Base-by-base conservation (phyloP, 2,329 filamentous ascomycete species). In the Reticulascus tulasneorum region DNA sequence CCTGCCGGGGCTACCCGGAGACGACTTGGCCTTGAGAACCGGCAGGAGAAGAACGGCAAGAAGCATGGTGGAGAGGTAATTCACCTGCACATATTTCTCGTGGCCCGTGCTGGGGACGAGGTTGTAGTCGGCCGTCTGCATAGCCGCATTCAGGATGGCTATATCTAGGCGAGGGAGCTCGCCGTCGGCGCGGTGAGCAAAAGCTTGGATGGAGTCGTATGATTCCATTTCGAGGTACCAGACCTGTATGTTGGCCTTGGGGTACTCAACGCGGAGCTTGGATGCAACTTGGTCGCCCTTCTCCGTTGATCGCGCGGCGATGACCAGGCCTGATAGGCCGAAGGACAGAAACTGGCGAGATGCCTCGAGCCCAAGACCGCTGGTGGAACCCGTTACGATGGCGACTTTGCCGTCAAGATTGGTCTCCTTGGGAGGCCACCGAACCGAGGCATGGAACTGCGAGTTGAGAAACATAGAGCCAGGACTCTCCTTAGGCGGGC, bases 21-120 rank as follows among this genome's bases (percentile, higher is more conserved):
- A 24, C 9, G 52, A 37, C 26, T 50, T 53, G 9, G 37, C 26
- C 35, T 58, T 59, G 7, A 64, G 46, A 0, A 50, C 45, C 0
- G 61, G 62, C 5, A 65, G 47, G 3, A 65, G 46, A 1, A 63
- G 49, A 1, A 55, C 46, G 2, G 55, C 60, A 1, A 78, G 54
- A 1, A 77, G 51, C 7, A 69, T 59, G 0, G 69, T 76, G 15
- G 60, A 67, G 37, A 77, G 58, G n/a, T 73, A 71, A 40, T 78
- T 77, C 27, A 69, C 62, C 0, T 71, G 72, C 26, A 77, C 48
- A 4, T 56, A 63, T 20, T 55, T 53, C 44, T 77, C 73, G 1
- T 60, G 52, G 5, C 15, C 17, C 0, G 62, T 66, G 0, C 44
- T 33, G n/a, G 11, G 47, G 7, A 53, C 40, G 19, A 50, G 34